Base-by-base conservation (phyloP, 495 filamentous ascomycete species). In the Penicillium taxi region DNA sequence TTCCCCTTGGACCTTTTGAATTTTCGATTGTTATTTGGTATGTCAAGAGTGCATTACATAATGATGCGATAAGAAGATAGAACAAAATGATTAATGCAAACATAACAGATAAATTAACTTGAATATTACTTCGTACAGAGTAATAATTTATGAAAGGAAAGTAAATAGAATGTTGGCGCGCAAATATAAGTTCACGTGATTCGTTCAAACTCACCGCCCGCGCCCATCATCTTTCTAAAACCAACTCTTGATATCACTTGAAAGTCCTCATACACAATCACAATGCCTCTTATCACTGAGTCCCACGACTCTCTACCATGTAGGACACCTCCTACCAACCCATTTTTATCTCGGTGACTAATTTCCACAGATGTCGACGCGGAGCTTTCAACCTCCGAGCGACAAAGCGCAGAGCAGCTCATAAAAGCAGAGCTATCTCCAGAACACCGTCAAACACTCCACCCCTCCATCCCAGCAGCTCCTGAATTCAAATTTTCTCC, bases 241-340 rank as follows among this genome's bases (percentile, higher is more conserved):
- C n/a, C n/a, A n/a, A n/a, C n/a, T n/a, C n/a, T n/a, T n/a, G n/a
- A n/a, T n/a, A n/a, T n/a, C n/a, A n/a, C n/a, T n/a, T n/a, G n/a
- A 24, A 6, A 24, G 22, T 24, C 22, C 11, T 6, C 22, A 6
- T 17, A 27, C 26, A 17, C 20, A 18, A 2, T 24, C 48, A 60
- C 48, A 36, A 84, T 86, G 80, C 72, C 83, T 38, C 69, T 85
- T 35, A 80, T 84, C 40, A 75, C 73, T 32, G 75, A 75, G 45
- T 71, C 74, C 26, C 82, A 90, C 63, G 86, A 93, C 53, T 93
- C 85, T 9, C 78, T 94, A 11, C 86, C 85, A 14, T 94, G 85
- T 88, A 78, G 27, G 37, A 18, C 5, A 27, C 17, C 34, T 16
- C 20, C 23, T 18, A 14, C 22, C 21, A 16, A 15, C 6, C 6